Evolutionary conservation across 148 eudicot genomes (phyloP).

Genomic region (Suaeda aralocaspica): DNA sequence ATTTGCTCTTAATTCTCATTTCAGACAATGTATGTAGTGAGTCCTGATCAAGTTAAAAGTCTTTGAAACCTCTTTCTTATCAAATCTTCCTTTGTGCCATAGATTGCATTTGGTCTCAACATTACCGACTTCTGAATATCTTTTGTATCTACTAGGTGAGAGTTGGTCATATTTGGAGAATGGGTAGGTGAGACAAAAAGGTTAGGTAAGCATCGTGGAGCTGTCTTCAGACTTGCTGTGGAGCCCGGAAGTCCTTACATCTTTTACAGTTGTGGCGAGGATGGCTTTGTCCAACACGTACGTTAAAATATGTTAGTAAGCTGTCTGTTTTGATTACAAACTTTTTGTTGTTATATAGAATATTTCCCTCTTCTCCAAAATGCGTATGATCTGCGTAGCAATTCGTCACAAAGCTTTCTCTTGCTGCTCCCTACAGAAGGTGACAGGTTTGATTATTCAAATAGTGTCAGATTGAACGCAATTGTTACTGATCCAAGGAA

Average conservation of each 20-base stretch:
- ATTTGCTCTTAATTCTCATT: background rate
- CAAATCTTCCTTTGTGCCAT: background rate
- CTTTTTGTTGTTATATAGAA: conserved; percentile 11
- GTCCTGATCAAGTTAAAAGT: background rate
- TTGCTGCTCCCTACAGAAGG: conserved; percentile 46
- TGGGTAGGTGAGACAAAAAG: conserved; percentile 56
- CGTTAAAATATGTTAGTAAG: conserved; percentile 27
- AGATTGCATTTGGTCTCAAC: too few relatives aligned
- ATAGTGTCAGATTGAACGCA: conserved; percentile 44
- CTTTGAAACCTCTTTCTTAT: background rate
- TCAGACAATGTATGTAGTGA: background rate
- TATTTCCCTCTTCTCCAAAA: conserved; percentile 15
- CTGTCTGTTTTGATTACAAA: background rate
- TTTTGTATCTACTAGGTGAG: conserved; percentile 52
- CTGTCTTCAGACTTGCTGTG: conserved; percentile 65
- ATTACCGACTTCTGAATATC: background rate
- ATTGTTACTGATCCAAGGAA: conserved; percentile 71
- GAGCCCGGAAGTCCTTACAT: conserved; percentile 78
- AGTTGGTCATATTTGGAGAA: conserved; percentile 51
- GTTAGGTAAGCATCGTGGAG: conserved; percentile 67
- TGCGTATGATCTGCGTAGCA: conserved; percentile 75
- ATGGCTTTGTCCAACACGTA: conserved; percentile 81
- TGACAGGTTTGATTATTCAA: conserved; percentile 30
- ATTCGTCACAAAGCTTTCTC: conserved; percentile 64
- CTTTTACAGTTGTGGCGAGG: conserved; percentile 76